These are phyloP conservation scores for Mortierella polycephala DNA, from an alignment of 371 early-diverging fungal genomes.

Conservation along the genomic window DNA sequence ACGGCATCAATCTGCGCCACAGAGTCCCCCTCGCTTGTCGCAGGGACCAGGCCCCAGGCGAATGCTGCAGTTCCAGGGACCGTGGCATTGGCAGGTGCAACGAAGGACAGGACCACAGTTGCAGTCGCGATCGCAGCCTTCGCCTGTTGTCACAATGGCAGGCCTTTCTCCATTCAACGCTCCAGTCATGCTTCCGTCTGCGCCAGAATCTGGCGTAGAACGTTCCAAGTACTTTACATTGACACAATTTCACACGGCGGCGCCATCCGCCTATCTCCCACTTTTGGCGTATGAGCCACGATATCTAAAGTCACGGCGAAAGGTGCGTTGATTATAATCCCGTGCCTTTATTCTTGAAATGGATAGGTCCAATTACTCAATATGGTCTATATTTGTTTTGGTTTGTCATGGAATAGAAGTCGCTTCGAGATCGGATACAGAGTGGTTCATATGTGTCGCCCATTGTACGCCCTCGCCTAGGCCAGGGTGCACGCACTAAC, in stretches of 20 bases:
- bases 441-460: conserved; percentile 9
- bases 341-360: too few relatives aligned
- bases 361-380: background rate
- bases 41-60: background rate
- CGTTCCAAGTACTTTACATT: background rate
- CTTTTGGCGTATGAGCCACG: conserved; percentile 21
- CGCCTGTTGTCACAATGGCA: conserved; percentile 4
- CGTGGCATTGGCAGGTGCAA: conserved; percentile 11
- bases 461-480: conserved; percentile 1
- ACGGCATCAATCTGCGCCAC: background rate
- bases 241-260: conserved; percentile 15
- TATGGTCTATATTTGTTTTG: background rate
- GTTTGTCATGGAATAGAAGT: conserved; percentile 6
- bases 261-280: conserved; percentile 15
- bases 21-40: background rate
- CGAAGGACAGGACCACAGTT: background rate
- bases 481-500: too few relatives aligned
- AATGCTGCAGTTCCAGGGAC: conserved; percentile 3
- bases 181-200: background rate
- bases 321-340: conserved; percentile 5
- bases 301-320: conserved; percentile 21
- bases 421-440: background rate
- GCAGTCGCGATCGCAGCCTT: background rate
- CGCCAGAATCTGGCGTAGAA: background rate
- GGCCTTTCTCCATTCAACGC: conserved; percentile 1